Base-by-base conservation (phyloP, 345 rosid genomes). In the Viola odorata region DNA sequence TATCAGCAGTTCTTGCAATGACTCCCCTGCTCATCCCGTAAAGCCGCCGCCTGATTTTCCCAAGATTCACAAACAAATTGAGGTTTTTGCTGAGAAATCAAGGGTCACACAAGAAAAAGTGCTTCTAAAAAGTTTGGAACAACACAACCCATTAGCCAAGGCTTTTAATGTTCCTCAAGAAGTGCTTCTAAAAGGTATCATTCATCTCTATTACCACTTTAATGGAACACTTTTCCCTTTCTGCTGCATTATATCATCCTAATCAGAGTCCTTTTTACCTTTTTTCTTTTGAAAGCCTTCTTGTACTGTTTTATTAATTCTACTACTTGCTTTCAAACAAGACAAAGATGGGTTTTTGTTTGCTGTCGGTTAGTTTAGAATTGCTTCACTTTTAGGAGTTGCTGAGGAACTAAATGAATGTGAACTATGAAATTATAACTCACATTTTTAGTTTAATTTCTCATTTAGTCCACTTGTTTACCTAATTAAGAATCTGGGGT, bases 11-110 rank as follows among this genome's bases (percentile, higher is more conserved):
- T 80, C 88, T 53, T 65, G 85, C 81, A 78, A 82, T 67, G 81
- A 67, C 14, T 91, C 91, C 58, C 91, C 96, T 11, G 86, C 91
- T 67, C 87, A 84, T 66, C 50, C 77, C 57, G 32, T 87, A 38
- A 82, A 79, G 71, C 68, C 71, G 55, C 39, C 75, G 3, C 65
- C 69, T 0, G 72, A 76, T 13, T 69, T 69, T 57, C 63, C 62
- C 15, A 76, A 74, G 77, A 53, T 72, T 41, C 69, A 49, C 38
- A 81, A 75, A 62, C 77, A 74, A 39, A 60, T 73, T 54, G 85
- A 79, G 63, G 74, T 82, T 0, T 75, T 77, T 70, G 69, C 91
- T 2, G 96, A 88, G 49, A 88, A 85, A 77, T 82, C 84, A 53
- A 84, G 88, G 61, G 83, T 81, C 62, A 72, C 77, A 5, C 81